Conservation (phyloP, 345 rosid genomes). For the Eucalyptus sideroxylon region DNA sequence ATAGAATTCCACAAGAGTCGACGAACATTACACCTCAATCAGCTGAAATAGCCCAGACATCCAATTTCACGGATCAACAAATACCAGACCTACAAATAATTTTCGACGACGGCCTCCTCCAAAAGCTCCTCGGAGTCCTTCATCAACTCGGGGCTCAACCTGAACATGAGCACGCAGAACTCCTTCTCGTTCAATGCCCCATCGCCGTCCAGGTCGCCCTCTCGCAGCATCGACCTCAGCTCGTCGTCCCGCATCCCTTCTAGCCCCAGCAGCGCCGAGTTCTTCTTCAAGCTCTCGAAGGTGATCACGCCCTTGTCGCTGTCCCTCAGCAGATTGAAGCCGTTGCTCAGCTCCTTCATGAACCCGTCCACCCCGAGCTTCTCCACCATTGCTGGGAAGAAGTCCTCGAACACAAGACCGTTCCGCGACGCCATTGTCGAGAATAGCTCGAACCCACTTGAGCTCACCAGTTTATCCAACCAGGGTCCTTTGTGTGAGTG, state of each 20-base stretch:
- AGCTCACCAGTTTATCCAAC: background rate
- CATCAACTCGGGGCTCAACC: conserved; percentile 54
- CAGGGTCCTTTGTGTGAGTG: background rate
- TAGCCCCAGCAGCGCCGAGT: conserved; percentile 23
- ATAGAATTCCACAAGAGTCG: background rate
- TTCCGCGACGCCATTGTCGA: background rate
- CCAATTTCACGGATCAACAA: background rate
- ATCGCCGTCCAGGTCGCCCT: conserved; percentile 53
- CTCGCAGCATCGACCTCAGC: conserved; percentile 34
- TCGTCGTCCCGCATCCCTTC: conserved; percentile 41
- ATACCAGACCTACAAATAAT: background rate
- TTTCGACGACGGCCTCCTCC: conserved; percentile 13
- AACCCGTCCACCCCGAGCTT: conserved; percentile 42
- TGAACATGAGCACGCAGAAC: conserved; percentile 51
- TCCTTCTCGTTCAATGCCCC: conserved; percentile 41
- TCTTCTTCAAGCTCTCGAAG: conserved; percentile 43
- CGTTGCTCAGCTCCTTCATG: conserved; percentile 41
- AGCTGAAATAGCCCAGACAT: background rate
- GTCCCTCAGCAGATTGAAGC: conserved; percentile 41
- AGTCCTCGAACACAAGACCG: conserved; percentile 31
- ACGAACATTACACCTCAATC: background rate
- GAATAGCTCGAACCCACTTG: background rate
- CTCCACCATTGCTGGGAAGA: conserved; percentile 49
- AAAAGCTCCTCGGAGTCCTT: conserved; percentile 10
- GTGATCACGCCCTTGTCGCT: conserved; percentile 32